Evolutionary conservation across 2,329 filamentous ascomycete species (phyloP).

Genomic region (Fusarium mexicanum): DNA sequence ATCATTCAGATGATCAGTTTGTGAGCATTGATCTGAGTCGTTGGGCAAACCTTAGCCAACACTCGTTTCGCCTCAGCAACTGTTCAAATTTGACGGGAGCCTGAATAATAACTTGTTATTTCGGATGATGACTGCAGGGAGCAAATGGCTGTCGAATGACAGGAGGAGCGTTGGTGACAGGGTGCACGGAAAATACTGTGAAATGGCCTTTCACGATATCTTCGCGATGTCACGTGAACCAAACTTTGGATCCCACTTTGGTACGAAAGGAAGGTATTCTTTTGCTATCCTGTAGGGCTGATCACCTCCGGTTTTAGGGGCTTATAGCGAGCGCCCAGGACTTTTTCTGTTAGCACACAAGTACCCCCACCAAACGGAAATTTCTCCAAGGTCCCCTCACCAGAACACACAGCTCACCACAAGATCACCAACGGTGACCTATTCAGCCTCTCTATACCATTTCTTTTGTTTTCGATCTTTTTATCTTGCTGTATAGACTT

Average conservation of each 20-base stretch:
- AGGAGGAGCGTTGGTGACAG: not conserved
- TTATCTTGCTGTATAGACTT: accelerated
- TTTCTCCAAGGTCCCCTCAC: constrained; percentile 39
- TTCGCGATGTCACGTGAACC: constrained; percentile 18
- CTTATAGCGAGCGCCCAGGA: not conserved
- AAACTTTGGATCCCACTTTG: not conserved
- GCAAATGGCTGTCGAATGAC: accelerated
- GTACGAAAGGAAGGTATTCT: not conserved
- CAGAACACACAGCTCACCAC: not conserved
- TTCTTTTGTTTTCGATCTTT: not conserved
- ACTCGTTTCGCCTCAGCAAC: not conserved
- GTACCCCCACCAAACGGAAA: constrained; percentile 35
- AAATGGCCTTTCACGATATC: not conserved
- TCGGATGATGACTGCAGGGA: accelerated
- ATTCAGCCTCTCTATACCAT: not conserved
- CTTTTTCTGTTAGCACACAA: constrained; percentile 12
- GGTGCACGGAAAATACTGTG: not conserved
- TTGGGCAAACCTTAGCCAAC: not conserved
- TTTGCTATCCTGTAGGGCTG: not conserved
- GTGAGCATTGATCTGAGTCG: not conserved
- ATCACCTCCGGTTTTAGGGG: not conserved
- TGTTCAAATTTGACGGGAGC: no score
- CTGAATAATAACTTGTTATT: no score
- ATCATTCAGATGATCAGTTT: not conserved
- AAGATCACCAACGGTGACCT: not conserved